phyloP scores from a whole-genome alignment of 2,329 filamentous ascomycete species.

The Penicillium fuscoglaucum region DNA sequence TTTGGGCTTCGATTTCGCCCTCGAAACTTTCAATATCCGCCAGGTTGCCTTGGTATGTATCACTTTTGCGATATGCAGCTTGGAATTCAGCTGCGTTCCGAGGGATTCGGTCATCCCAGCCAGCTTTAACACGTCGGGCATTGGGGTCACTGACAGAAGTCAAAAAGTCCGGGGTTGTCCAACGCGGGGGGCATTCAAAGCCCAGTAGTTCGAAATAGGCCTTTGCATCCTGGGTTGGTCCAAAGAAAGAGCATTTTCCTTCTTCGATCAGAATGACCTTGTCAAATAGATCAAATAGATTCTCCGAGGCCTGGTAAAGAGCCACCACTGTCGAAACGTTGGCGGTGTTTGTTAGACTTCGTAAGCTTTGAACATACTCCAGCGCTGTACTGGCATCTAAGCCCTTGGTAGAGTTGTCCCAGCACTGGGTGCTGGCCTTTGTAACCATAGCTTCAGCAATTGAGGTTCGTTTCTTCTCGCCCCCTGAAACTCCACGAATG shows the following conservation, averaged over 20 bases:
- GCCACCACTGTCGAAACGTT: slow-evolving; percentile 65
- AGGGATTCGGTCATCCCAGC: slow-evolving; percentile 59
- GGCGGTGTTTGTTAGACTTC: slow-evolving; percentile 64
- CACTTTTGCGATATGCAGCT: slow-evolving; percentile 51
- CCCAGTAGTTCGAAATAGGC: slow-evolving; percentile 70
- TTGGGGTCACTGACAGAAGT: slow-evolving; percentile 69
- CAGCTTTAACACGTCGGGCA: slow-evolving; percentile 57
- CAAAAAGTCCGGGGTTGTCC: slow-evolving; percentile 74
- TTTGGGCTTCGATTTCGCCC: slow-evolving; percentile 44
- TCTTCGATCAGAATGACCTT: slow-evolving; percentile 68
- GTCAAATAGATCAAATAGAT: slow-evolving; percentile 60
- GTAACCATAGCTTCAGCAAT: slow-evolving; percentile 76
- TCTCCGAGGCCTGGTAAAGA: slow-evolving; percentile 66
- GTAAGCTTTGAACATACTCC: slow-evolving; percentile 69
- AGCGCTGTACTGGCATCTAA: slow-evolving; percentile 72
- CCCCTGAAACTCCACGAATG: slow-evolving; percentile 69
- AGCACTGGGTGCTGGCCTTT: slow-evolving; percentile 65
- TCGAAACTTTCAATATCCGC: slow-evolving; percentile 58
- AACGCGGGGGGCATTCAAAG: slow-evolving; percentile 68
- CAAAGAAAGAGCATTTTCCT: slow-evolving; percentile 72
- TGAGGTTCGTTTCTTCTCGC: slow-evolving; percentile 75
- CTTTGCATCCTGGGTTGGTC: slow-evolving; percentile 62
- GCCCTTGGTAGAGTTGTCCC: slow-evolving; percentile 75
- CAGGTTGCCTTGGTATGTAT: slow-evolving; percentile 45
- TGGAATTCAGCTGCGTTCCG: slow-evolving; percentile 58